These are phyloP conservation scores for Cutaneotrichosporon daszewskae DNA, from an alignment of 1,284 basidiomycete genomes.

Conservation along the genomic window DNA sequence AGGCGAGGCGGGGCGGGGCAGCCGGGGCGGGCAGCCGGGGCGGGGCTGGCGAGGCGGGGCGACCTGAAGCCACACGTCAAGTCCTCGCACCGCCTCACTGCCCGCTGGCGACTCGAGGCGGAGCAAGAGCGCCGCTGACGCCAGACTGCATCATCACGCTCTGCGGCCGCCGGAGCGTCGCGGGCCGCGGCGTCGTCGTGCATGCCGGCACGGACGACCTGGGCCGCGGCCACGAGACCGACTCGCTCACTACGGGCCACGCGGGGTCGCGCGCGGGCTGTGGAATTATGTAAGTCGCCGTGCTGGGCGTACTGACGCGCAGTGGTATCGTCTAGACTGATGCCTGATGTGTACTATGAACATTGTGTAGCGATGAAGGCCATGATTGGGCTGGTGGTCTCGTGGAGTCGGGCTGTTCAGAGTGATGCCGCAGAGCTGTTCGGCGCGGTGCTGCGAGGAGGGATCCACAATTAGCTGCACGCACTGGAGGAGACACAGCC, in stretches of 20 bases:
- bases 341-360: no score
- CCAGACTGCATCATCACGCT: conserved; percentile 5
- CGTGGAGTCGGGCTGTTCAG: no score
- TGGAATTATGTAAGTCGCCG: conserved; percentile 10
- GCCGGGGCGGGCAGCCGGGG: background rate
- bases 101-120: background rate
- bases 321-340: no score
- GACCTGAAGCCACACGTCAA: background rate
- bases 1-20: no score
- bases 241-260: conserved; percentile 14
- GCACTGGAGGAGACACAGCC: no score
- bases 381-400: no score
- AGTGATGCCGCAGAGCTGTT: no score
- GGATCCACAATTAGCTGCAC: no score
- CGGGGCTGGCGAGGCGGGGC: background rate
- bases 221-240: conserved; percentile 8
- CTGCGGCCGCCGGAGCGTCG: conserved; percentile 7
- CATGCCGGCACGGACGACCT: conserved; percentile 16
- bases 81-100: background rate
- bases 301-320: no score
- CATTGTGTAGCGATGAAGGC: no score
- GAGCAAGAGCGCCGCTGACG: background rate
- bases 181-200: conserved; percentile 12
- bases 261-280: conserved; percentile 15
- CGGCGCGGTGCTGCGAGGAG: no score